phyloP scores from a whole-genome alignment of 805 yeast genomes.

The Sugiyamaella smithiae region DNA sequence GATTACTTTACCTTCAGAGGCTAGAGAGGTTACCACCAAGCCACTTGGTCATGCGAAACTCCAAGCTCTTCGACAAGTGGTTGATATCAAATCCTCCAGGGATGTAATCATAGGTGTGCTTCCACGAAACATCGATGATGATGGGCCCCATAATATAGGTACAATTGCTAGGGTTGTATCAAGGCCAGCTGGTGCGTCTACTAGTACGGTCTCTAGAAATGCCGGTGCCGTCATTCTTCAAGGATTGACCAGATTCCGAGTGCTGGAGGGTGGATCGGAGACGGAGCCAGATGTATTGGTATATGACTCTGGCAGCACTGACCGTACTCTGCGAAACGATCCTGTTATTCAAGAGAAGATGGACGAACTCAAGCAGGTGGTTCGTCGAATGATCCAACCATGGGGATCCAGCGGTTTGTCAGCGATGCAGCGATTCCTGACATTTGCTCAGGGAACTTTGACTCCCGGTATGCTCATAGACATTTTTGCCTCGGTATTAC shows the following conservation, averaged over 20 bases:
- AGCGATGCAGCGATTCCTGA: slow-evolving; percentile 14
- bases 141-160: slow-evolving; percentile 20
- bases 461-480: slow-evolving; percentile 35
- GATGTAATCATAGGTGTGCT: slow-evolving; percentile 13
- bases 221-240: slow-evolving; percentile 12
- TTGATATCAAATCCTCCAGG: slow-evolving; percentile 9
- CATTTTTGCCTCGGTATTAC: slow-evolving; percentile 35
- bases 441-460: slow-evolving; percentile 13
- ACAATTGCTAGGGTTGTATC: slow-evolving; percentile 24
- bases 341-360: slow-evolving; percentile 6
- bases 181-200: slow-evolving; percentile 5
- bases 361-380: slow-evolving; percentile 16
- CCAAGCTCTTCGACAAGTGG: slow-evolving; percentile 1
- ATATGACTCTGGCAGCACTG: slow-evolving; percentile 6
- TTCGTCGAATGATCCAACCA: slow-evolving; percentile 13
- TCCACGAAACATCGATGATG: slow-evolving; percentile 8
- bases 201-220: slow-evolving; percentile 5
- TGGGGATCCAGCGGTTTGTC: slow-evolving; percentile 14
- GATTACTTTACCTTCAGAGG: slow-evolving; percentile 8
- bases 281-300: slow-evolving; percentile 4
- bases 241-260: slow-evolving; percentile 21
- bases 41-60: slow-evolving; percentile 5
- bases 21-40: neutral
- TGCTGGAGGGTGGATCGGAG: slow-evolving; percentile 18
- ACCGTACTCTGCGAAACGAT: slow-evolving; percentile 4